Percentiles rank a stretch among this genome's conserved stretches.
These are phyloP conservation scores for Fragaria nilgerrensis DNA, from an alignment of 306 rosid genomes.

Conservation along the genomic window DNA sequence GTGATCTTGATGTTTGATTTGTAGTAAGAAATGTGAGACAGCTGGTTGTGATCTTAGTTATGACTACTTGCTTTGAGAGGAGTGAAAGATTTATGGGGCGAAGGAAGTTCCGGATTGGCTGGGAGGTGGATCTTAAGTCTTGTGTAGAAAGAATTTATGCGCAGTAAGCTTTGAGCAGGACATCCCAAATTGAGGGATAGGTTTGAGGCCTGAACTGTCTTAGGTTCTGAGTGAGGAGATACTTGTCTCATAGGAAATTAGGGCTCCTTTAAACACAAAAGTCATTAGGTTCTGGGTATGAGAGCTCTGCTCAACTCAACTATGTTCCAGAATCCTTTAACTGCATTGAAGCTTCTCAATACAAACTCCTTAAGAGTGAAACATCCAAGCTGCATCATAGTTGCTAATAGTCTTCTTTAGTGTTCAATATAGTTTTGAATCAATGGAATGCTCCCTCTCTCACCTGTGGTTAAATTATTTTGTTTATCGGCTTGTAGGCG, in stretches of 20 bases:
- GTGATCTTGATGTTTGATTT: too few species aligned
- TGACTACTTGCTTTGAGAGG: neutral
- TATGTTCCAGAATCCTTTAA: neutral
- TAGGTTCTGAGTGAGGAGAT: neutral
- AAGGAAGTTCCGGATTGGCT: neutral
- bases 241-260: neutral
- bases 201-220: neutral
- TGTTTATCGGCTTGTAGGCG: constrained; percentile 49
- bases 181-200: neutral
- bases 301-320: neutral
- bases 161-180: neutral
- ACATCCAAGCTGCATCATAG: neutral
- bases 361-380: neutral
- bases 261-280: neutral
- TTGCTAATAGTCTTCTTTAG: neutral
- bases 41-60: neutral
- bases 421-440: neutral
- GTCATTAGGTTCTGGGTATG: neutral
- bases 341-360: neutral
- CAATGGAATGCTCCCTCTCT: neutral
- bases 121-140: neutral
- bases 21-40: neutral
- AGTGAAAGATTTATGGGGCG: neutral
- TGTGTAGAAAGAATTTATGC: neutral
- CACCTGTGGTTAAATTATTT: constrained; percentile 3